phyloP scores from a whole-genome alignment of 179 eudicot genomes.

The Heliamphora pulchella region DNA sequence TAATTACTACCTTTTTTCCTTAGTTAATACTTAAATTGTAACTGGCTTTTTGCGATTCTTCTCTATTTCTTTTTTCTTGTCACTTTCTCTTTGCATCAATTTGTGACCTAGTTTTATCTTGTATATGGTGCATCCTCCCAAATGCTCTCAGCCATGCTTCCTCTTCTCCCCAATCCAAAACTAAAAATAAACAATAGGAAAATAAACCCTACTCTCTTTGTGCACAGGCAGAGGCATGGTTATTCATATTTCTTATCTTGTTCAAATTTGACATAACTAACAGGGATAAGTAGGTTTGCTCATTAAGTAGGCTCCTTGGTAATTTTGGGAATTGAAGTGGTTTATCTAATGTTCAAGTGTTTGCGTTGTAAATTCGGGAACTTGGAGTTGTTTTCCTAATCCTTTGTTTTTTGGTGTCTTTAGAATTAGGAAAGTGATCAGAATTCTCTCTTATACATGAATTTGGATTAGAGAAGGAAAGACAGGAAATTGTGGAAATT shows the following conservation, averaged over 20 bases:
- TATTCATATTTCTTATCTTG: not conserved
- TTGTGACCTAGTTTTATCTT: not conserved
- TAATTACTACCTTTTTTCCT: not conserved
- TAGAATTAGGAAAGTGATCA: not conserved
- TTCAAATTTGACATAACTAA: not conserved
- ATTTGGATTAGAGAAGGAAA: not conserved
- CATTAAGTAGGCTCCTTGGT: not conserved
- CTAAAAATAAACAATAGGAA: not conserved
- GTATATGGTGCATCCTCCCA: not conserved
- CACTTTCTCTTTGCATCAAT: slow-evolving; percentile 4
- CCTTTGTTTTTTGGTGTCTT: too few species aligned
- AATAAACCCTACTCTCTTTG: not conserved
- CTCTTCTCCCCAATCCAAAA: not conserved
- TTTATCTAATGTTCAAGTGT: too few species aligned
- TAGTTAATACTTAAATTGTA: not conserved
- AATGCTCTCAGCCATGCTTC: not conserved
- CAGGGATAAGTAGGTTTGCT: not conserved
- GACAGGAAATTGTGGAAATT: not conserved
- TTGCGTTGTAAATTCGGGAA: not conserved
- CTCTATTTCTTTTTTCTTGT: not conserved
- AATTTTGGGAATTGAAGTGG: not conserved
- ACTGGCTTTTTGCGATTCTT: not conserved
- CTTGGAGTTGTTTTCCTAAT: not conserved
- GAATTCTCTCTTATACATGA: not conserved
- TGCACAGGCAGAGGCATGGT: not conserved